phyloP scores from a whole-genome alignment of 1,284 basidiomycete species.

The Microbotryum lychnidis-dioicae region DNA sequence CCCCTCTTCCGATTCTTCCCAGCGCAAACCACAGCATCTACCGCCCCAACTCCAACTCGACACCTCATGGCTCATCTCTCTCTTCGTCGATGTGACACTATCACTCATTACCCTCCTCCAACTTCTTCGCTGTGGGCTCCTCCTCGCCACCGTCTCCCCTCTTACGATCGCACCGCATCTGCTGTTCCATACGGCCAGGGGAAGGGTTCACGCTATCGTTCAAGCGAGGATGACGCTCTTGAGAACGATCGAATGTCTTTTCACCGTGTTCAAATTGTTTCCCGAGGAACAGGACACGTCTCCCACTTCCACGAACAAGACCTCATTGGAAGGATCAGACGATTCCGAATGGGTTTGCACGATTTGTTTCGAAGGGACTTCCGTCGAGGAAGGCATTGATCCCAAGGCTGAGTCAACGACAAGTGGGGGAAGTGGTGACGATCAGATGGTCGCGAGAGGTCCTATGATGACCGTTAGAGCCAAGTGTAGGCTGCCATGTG shows the following conservation, averaged over 20 bases:
- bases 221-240: neutral
- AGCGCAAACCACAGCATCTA: no score
- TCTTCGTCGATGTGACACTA: constrained; percentile 4
- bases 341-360: constrained; percentile 7
- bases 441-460: neutral
- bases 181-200: constrained; percentile 2
- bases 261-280: constrained; percentile 2
- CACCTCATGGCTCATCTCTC: constrained; percentile 9
- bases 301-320: neutral
- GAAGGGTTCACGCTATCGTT: neutral
- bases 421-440: neutral
- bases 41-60: constrained; percentile 1
- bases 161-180: constrained; percentile 5
- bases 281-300: neutral
- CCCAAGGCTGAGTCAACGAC: neutral
- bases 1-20: neutral
- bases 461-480: constrained; percentile 1
- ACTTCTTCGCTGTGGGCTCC: neutral
- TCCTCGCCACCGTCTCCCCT: constrained; percentile 1
- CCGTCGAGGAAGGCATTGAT: neutral
- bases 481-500: constrained; percentile 5
- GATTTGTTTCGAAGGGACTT: constrained; percentile 10
- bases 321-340: neutral
- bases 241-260: constrained; percentile 9
- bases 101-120: constrained; percentile 5